Evolutionary conservation across 305 asterid species (phyloP), one percentile per base, ranked within the genome.

Genomic region (Solanum aculeatissimum): DNA sequence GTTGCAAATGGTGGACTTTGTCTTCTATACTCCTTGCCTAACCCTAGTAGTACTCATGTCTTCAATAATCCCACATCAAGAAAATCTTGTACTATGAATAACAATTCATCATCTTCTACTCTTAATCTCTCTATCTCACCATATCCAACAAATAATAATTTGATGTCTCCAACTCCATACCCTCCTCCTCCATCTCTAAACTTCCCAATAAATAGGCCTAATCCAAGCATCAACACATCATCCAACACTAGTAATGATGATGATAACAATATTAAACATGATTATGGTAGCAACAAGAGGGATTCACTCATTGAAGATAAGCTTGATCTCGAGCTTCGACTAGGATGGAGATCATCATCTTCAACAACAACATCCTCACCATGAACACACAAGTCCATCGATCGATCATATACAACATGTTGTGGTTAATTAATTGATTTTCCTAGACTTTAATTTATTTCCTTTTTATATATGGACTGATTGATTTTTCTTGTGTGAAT

Each of bases 291-390:
- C 6, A 83, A 42, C 58, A 78, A 4, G 53, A 74, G 74, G 35
- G 88, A 89, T 43, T 83, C 88, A 9, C 83, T 82, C 69, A 45
- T 29, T 4, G 92, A 89, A 65, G 94, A 92, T 84, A 93, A 90
- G 85, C 83, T 94, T 53, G 97, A 94, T 87, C 86, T 94, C 51
- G 98, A 93, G 88, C 93, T 94, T 54, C 93, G 98, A 21, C 87
- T 94, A 38, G 97, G 98, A 53, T 87, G 92, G 23, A 66, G 86
- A 72, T 87, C 83, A 60, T 79, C 83, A 55, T 83, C 87, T 15
- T 15, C 62, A 47, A 75, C 81, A 43, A 71, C 80, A 74, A 47
- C 81, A 72, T 72, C 80, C 1, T 72, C 23, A 27, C 65, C 81
- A 43, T 85, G 82, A 88, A 7, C 42, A 25, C 63, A 27, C 16